These are phyloP conservation scores for Lactarius sanguifluus DNA, from an alignment of 768 basidiomycete genomes.

Conservation along the genomic window DNA sequence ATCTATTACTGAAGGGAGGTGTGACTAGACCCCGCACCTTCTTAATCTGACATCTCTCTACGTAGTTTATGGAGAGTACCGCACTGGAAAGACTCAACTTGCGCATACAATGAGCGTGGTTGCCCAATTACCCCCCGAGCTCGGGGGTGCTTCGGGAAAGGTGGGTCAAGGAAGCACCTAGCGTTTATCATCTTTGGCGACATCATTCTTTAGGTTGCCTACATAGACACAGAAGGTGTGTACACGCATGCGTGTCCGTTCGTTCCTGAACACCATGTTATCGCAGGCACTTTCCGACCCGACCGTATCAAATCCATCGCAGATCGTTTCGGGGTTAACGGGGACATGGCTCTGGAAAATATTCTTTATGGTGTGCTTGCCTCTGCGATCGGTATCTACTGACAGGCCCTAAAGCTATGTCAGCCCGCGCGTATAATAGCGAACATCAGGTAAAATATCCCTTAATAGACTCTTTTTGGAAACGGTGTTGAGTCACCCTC, in stretches of 20 bases:
- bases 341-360: conserved; percentile 82
- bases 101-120: conserved; percentile 95
- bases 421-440: conserved; percentile 88
- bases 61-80: conserved; percentile 91
- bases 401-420: conserved; percentile 27
- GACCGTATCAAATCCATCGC: conserved; percentile 91
- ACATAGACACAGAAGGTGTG: conserved; percentile 83
- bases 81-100: conserved; percentile 94
- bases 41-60: conserved; percentile 7
- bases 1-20: conserved; percentile 84
- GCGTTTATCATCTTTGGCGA: conserved; percentile 9
- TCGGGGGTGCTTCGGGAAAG: conserved; percentile 91
- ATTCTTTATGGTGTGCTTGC: conserved; percentile 71
- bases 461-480: conserved; percentile 12
- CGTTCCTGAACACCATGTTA: background rate
- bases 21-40: background rate
- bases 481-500: conserved; percentile 14
- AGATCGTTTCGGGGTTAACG: conserved; percentile 92
- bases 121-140: conserved; percentile 82
- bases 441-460: conserved; percentile 72
- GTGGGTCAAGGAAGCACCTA: conserved; percentile 38
- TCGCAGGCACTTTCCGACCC: conserved; percentile 85
- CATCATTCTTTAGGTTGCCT: conserved; percentile 62
- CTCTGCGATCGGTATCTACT: background rate
- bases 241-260: background rate